Evolutionary conservation across 331 rosid species (phyloP).

Genomic region (Acacia pycnantha): DNA sequence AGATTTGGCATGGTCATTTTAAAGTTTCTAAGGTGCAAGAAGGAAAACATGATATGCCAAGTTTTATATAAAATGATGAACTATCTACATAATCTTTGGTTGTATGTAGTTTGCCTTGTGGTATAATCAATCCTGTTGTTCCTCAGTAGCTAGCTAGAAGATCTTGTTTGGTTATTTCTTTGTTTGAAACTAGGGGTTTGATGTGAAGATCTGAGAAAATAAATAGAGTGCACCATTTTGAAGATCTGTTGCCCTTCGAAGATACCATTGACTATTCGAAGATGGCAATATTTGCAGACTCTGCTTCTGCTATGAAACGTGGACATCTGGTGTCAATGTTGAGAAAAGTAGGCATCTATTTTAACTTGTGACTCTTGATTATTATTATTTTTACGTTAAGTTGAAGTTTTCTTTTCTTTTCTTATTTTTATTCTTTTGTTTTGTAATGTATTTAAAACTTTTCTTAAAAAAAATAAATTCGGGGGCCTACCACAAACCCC

Average conservation of each 20-base stretch:
- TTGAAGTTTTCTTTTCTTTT: no score
- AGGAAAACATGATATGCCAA: neutral
- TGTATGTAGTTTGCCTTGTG: neutral
- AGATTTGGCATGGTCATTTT: neutral
- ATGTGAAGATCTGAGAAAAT: neutral
- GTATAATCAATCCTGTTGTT: neutral
- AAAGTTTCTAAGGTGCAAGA: neutral
- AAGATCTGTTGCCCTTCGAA: constrained; percentile 94
- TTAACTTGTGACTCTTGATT: no score
- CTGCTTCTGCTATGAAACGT: constrained; percentile 60
- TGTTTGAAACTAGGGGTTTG: neutral
- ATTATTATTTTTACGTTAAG: no score
- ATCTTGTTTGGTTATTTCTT: neutral
- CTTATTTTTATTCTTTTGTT: no score
- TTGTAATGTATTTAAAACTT: no score
- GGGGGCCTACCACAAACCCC: no score
- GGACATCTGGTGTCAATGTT: constrained; percentile 64
- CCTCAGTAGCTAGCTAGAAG: neutral
- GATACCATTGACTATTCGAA: constrained; percentile 80
- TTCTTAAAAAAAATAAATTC: no score
- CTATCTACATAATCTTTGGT: neutral
- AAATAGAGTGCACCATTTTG: neutral
- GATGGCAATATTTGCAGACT: constrained; percentile 78
- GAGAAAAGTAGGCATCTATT: constrained; percentile 51
- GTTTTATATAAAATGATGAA: neutral